A percentile compares a stretch with the other conserved stretches of the same genome.
Conservation (phyloP, 1,284 basidiomycete genomes). For the Ustilago shanxiensis region DNA sequence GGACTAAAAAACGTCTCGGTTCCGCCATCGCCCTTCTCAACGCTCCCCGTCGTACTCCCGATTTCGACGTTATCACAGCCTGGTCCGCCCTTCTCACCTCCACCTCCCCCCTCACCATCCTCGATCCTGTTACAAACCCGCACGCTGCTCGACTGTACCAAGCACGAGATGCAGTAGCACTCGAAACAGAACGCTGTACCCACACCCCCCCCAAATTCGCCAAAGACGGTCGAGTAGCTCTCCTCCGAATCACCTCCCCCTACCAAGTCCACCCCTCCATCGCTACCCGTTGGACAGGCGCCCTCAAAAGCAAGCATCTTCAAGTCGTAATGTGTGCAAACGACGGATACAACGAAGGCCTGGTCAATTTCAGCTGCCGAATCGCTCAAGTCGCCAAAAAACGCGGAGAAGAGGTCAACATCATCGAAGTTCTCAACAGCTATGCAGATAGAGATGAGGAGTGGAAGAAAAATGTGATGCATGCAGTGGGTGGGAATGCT, state of each 20-base stretch:
- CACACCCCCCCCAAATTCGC: conserved; percentile 60
- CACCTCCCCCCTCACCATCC: conserved; percentile 37
- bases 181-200: conserved; percentile 56
- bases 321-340: conserved; percentile 63
- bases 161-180: conserved; percentile 40
- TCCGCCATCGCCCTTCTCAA: conserved; percentile 55
- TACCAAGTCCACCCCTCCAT: conserved; percentile 60
- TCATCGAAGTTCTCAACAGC: conserved; percentile 51
- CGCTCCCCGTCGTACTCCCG: conserved; percentile 51
- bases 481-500: conserved; percentile 30
- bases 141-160: conserved; percentile 44
- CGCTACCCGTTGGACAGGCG: conserved; percentile 59
- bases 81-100: conserved; percentile 44
- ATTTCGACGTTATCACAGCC: conserved; percentile 50
- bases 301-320: conserved; percentile 50
- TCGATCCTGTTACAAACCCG: conserved; percentile 37
- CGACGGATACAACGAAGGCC: conserved; percentile 39
- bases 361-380: conserved; percentile 48
- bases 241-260: conserved; percentile 49
- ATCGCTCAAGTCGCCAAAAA: conserved; percentile 40
- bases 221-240: conserved; percentile 56
- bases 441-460: conserved; percentile 48
- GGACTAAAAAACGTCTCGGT: conserved; percentile 56
- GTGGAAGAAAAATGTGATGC: conserved; percentile 26
- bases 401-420: conserved; percentile 52